phyloP scores from a whole-genome alignment of 1,284 basidiomycete species.

The Irpex sp. region DNA sequence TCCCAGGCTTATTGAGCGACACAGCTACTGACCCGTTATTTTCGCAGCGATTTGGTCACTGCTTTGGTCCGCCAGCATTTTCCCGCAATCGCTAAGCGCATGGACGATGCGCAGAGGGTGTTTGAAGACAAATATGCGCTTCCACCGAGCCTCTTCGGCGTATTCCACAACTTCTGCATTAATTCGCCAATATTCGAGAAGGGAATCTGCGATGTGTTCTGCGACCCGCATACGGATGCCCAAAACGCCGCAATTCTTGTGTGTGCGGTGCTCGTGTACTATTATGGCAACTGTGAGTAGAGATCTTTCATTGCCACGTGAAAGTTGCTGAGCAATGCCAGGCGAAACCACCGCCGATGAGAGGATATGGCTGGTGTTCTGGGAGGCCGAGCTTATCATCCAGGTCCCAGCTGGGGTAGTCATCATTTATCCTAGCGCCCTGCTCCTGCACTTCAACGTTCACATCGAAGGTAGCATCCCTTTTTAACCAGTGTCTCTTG shows the following conservation, averaged over 20 bases:
- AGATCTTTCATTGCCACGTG: background rate
- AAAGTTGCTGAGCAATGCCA: too few species aligned
- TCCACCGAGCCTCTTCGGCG: background rate
- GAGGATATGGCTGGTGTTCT: slow-evolving; percentile 6
- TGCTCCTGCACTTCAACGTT: slow-evolving; percentile 9
- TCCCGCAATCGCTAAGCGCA: background rate
- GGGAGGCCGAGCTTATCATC: slow-evolving; percentile 7
- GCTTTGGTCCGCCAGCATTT: background rate
- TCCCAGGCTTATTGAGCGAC: background rate
- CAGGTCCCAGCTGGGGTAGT: slow-evolving; percentile 5
- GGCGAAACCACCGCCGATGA: background rate
- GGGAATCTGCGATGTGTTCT: background rate
- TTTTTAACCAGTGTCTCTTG: background rate
- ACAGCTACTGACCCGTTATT: background rate
- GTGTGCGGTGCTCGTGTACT: slow-evolving; percentile 1
- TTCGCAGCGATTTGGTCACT: background rate
- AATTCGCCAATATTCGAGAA: background rate
- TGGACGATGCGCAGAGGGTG: background rate
- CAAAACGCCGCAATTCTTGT: slow-evolving; percentile 6
- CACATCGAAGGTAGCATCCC: slow-evolving; percentile 1
- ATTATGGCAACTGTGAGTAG: background rate
- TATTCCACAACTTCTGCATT: slow-evolving; percentile 6
- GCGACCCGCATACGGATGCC: background rate
- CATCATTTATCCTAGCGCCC: slow-evolving; percentile 5
- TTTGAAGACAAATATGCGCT: background rate